Conservation (phyloP, 176 grass and related monocot species). For the Puya raimondii region DNA sequence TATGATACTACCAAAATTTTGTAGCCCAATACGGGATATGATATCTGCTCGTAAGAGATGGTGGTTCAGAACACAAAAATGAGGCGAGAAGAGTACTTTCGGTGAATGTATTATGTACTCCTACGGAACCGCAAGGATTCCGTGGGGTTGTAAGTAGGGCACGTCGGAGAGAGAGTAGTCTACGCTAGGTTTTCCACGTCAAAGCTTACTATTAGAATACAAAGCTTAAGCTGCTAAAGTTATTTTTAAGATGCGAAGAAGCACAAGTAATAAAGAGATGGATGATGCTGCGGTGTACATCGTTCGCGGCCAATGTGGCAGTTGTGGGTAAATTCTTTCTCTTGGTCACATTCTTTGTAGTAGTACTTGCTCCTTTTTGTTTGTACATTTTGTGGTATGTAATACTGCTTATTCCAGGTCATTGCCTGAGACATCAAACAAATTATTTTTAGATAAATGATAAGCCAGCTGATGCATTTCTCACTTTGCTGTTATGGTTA, state of each 20-base stretch:
- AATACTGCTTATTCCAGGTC: not conserved
- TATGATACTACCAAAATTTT: constrained; percentile 13
- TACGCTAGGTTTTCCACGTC: constrained; percentile 46
- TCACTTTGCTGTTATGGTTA: not conserved
- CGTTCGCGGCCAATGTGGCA: constrained; percentile 33
- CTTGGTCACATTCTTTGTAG: constrained; percentile 16
- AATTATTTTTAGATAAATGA: not conserved
- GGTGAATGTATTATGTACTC: constrained; percentile 36
- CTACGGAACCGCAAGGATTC: constrained; percentile 53
- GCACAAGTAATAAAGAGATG: constrained; percentile 32
- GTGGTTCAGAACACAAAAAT: constrained; percentile 18
- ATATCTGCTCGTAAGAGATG: not conserved
- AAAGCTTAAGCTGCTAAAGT: constrained; percentile 24
- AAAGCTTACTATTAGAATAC: constrained; percentile 28
- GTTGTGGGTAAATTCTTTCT: constrained; percentile 33
- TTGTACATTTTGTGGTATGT: not conserved
- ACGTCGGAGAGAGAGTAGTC: constrained; percentile 25
- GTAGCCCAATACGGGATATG: constrained; percentile 13
- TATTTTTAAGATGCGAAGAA: constrained; percentile 22
- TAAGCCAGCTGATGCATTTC: not conserved
- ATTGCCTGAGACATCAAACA: not conserved
- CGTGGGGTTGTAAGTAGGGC: constrained; percentile 37
- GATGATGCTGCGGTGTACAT: constrained; percentile 53
- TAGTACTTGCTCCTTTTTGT: not conserved
- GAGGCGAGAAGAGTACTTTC: constrained; percentile 6